These are phyloP conservation scores for Syncephalastrum monosporum DNA, from an alignment of 371 early-diverging fungal genomes.

Conservation along the genomic window DNA sequence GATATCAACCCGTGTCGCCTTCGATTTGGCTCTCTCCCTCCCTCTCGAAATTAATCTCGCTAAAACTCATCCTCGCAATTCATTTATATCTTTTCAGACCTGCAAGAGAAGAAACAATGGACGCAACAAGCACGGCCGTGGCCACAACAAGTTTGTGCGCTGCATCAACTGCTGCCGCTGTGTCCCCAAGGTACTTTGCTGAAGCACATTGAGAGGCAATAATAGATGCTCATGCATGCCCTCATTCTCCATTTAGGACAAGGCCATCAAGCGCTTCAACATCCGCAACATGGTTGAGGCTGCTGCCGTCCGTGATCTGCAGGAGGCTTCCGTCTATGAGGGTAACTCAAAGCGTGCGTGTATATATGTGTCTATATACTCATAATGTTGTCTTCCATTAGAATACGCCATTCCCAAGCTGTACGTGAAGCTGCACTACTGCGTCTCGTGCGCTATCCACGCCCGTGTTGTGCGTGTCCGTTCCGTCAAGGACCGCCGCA, in stretches of 20 bases:
- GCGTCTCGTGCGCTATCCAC: constrained; percentile 99
- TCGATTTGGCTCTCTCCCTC: no score
- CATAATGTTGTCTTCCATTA: constrained; percentile 10
- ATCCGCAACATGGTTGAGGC: constrained; percentile 98
- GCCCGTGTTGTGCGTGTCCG: constrained; percentile 96
- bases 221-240: no score
- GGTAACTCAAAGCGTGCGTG: constrained; percentile 33
- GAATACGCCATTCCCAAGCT: constrained; percentile 97
- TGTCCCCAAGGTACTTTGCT: constrained; percentile 79
- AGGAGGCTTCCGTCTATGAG: constrained; percentile 94
- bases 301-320: constrained; percentile 97
- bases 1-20: no score
- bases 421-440: constrained; percentile 97
- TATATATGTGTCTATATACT: no score
- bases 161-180: constrained; percentile 99
- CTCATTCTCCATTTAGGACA: constrained; percentile 64
- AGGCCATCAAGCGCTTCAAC: constrained; percentile 98
- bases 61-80: no score
- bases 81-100: constrained; percentile 55
- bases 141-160: constrained; percentile 95
- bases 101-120: constrained; percentile 99
- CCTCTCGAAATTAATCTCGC: no score
- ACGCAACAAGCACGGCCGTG: constrained; percentile 98
- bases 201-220: neutral
- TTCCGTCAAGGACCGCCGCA: constrained; percentile 87